Evolutionary conservation across 106 monocot species (phyloP), one percentile per base, ranked within the genome.

Genomic region (Gastrodia elata): DNA sequence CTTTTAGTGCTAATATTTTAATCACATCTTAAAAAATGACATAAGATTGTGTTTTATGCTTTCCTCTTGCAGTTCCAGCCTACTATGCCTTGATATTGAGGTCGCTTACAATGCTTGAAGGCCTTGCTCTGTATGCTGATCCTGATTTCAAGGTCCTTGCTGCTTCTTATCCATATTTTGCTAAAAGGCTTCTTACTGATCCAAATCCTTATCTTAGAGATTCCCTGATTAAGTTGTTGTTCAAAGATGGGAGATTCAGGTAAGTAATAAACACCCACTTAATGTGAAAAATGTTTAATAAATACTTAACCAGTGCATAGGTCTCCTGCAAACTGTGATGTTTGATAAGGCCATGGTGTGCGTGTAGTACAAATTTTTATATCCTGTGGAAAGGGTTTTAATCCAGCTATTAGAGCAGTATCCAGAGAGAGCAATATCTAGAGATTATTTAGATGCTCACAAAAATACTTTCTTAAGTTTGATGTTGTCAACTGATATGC

Each of bases 211-310:
- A 98, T 78, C 98, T 98, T n/a, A 84, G 98, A 84, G 98, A 98
- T 83, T 90, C 98, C 65, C 88, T 98, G 28, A 84, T 98, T 80
- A 93, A 98, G 80, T 78, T 98, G 59, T 76, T 98, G 71, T 98
- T 98, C 85, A 98, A 98, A 81, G 93, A 98, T 83, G 93, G 98
- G 32, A 93, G 89, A 91, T 98, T 98, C 82, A 98, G 98, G 98
- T 64, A 82, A 74, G 80, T 87, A 27, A 37, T 1, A 69, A 0
- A 70, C 26, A 35, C 14, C 11, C 3, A 26, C 39, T 40, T 41
- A 6, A 25, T 27, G 68, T 36, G 46, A 24, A 38, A 64, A 70
- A 15, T 22, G 39, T 73, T 20, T 36, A 33, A 65, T 36, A 18
- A 67, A 18, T 33, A 67, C 37, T 32, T 61, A 32, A 5, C 20